Evolutionary conservation across 768 basidiomycete genomes (phyloP).

Genomic region (Naganishia vaughanmartiniae): DNA sequence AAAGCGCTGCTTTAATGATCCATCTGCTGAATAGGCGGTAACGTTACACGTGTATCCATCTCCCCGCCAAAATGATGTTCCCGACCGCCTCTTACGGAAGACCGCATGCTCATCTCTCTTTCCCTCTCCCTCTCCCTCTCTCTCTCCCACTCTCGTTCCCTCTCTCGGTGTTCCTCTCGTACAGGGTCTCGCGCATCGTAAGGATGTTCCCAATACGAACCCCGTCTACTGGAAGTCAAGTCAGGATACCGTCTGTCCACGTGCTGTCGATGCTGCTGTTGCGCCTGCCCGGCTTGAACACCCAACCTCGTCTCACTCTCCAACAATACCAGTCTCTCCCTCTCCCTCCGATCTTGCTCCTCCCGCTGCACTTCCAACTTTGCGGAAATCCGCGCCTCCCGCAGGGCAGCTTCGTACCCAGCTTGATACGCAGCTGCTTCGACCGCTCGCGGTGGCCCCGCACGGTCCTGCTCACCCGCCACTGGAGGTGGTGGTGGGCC

Average conservation of each 20-base stretch:
- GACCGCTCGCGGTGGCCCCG: not conserved
- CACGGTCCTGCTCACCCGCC: not conserved
- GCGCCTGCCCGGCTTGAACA: not conserved
- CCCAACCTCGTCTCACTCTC: conserved; percentile 4
- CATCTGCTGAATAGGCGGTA: conserved; percentile 19
- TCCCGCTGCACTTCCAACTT: conserved; percentile 11
- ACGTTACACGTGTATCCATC: conserved; percentile 15
- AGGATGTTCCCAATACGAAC: conserved; percentile 11
- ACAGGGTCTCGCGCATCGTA: not conserved
- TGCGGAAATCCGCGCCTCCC: conserved; percentile 7
- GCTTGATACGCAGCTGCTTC: conserved; percentile 14
- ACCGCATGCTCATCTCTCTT: not conserved
- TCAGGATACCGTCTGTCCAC: not conserved
- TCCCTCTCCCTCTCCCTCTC: not conserved
- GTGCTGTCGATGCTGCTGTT: not conserved
- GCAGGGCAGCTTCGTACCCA: conserved; percentile 14
- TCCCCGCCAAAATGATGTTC: conserved; percentile 21
- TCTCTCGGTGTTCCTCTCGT: not conserved
- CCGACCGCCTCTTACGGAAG: not conserved
- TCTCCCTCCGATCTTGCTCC: conserved; percentile 3
- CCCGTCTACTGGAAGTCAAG: not conserved
- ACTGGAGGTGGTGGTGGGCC: not conserved
- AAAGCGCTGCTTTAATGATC: not conserved
- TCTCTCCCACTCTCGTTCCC: not conserved
- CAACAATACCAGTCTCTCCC: conserved; percentile 10